Evolutionary conservation across 441 rosid genomes (phyloP).

Genomic region (Manihot esculenta): DNA sequence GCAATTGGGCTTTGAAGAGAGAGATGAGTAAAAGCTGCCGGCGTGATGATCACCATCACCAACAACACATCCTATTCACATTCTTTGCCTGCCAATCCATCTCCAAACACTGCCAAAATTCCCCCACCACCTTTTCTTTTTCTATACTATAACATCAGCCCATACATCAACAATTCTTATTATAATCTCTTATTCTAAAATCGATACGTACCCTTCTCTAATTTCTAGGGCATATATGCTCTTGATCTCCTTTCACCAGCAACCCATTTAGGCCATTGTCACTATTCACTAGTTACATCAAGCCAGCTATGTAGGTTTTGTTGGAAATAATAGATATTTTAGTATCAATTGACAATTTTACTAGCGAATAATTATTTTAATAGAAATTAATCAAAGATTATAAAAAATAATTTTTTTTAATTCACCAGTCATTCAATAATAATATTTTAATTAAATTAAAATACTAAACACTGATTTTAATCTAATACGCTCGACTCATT

Average conservation of each 20-base stretch:
- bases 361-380: no score
- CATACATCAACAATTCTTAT: conserved; percentile 18
- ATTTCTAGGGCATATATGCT: conserved; percentile 33
- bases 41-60: conserved; percentile 72
- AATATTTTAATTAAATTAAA: no score
- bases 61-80: conserved; percentile 29
- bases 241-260: background rate
- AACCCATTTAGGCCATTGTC: conserved; percentile 26
- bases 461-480: no score
- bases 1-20: conserved; percentile 34
- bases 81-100: conserved; percentile 69
- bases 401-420: no score
- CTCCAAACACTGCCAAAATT: conserved; percentile 61
- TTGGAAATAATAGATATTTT: no score
- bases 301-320: no score
- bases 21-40: conserved; percentile 68
- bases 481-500: no score
- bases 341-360: no score
- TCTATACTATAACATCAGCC: conserved; percentile 26
- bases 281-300: background rate
- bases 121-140: conserved; percentile 29
- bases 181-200: conserved; percentile 20
- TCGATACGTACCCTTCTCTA: conserved; percentile 27
- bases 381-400: no score
- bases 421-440: no score